Conservation (phyloP, 495 filamentous ascomycete genomes). For the Glarea lozoyensis region DNA sequence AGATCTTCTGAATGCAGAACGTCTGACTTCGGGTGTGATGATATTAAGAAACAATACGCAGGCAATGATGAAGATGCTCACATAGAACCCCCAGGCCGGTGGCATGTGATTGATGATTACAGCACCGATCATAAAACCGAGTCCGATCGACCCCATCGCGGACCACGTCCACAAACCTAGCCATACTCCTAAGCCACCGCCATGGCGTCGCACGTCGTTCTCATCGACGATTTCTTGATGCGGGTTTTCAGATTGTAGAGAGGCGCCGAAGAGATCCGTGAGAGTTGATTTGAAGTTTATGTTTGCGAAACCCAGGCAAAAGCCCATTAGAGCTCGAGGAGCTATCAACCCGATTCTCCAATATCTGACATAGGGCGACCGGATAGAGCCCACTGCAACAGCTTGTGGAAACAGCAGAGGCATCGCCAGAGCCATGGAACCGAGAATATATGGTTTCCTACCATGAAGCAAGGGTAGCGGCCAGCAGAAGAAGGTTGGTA, state of each 20-base stretch:
- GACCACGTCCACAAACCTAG: slow-evolving; percentile 71
- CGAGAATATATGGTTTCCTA: slow-evolving; percentile 63
- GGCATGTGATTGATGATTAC: slow-evolving; percentile 48
- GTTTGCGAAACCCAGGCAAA: slow-evolving; percentile 62
- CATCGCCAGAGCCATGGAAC: slow-evolving; percentile 54
- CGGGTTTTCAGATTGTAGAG: slow-evolving; percentile 58
- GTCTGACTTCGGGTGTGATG: slow-evolving; percentile 54
- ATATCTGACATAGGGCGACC: slow-evolving; percentile 45
- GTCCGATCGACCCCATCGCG: slow-evolving; percentile 54
- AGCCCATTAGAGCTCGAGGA: slow-evolving; percentile 52
- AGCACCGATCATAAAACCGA: slow-evolving; percentile 63
- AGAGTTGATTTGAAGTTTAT: slow-evolving; percentile 65
- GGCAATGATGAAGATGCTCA: slow-evolving; percentile 54
- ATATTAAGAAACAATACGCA: slow-evolving; percentile 55
- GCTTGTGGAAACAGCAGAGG: slow-evolving; percentile 70
- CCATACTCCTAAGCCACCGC: slow-evolving; percentile 70
- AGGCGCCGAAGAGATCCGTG: slow-evolving; percentile 66
- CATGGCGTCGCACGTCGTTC: slow-evolving; percentile 57
- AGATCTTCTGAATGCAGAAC: slow-evolving; percentile 54
- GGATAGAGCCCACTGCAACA: slow-evolving; percentile 40
- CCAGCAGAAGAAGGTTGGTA: slow-evolving; percentile 62
- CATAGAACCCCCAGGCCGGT: slow-evolving; percentile 67
- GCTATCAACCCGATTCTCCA: slow-evolving; percentile 54
- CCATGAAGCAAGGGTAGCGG: slow-evolving; percentile 69
- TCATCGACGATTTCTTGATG: slow-evolving; percentile 58